Conservation (phyloP, 1,139 yeast genomes). For the Sugiyamaella neomexicana region DNA sequence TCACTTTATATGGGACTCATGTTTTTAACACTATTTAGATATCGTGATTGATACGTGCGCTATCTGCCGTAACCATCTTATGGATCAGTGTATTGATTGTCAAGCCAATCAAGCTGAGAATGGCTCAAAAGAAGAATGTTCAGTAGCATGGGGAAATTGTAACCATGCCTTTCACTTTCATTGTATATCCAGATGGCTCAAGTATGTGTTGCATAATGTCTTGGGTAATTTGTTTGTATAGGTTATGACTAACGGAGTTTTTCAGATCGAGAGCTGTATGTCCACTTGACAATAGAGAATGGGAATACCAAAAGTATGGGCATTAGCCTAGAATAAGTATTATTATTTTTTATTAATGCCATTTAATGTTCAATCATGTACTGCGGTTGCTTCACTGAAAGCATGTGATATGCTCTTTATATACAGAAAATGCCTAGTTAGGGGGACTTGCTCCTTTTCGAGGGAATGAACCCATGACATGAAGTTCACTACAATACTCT, state of each 20-base stretch:
- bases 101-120: constrained; percentile 71
- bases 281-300: constrained; percentile 92
- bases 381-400: not conserved
- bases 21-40: constrained; percentile 41
- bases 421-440: not conserved
- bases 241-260: not conserved
- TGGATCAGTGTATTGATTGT: constrained; percentile 99
- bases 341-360: not conserved
- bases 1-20: no score
- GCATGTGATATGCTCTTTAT: not conserved
- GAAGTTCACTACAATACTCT: constrained; percentile 24
- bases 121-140: constrained; percentile 73
- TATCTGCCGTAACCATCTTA: constrained; percentile 94
- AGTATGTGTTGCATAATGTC: constrained; percentile 30
- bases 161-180: constrained; percentile 94
- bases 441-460: constrained; percentile 7
- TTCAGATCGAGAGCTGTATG: constrained; percentile 82
- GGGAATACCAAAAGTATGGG: constrained; percentile 79
- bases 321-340: constrained; percentile 45
- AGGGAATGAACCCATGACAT: constrained; percentile 28
- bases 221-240: not conserved
- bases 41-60: constrained; percentile 96
- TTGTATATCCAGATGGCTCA: constrained; percentile 94
- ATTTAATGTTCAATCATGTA: not conserved
- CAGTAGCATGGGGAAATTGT: constrained; percentile 97